Base-by-base conservation (phyloP, 1,284 basidiomycete genomes). In the Trichosporon asahii region DNA sequence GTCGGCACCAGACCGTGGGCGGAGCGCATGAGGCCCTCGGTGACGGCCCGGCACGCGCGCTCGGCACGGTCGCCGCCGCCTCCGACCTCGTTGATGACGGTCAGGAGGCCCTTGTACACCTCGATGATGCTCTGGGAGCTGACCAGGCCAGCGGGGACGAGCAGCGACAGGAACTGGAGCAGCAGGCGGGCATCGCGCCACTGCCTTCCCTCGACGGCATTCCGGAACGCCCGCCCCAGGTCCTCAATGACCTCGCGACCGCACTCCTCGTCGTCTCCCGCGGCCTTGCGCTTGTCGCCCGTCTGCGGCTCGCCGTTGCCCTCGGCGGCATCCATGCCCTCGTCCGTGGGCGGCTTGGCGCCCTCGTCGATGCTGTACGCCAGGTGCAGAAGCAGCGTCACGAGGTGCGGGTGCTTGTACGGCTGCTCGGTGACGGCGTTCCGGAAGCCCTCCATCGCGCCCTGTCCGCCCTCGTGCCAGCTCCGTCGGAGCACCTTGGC, bases 161-260 rank as follows among this genome's bases (percentile, higher is more conserved):
- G 84, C 77, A 94, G 91, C 0, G 94, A 91, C 77, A 97, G 95
- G 81, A 97, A 92, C 76, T 94, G 91, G 23, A 95, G 90, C 93
- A 90, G 91, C 76, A 94, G 86, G 68, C 94, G 87, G 46, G 91
- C 90, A 75, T 94, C 91, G 76, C 93, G 87, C 95, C 94, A 97
- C 70, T 91, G 89, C 25, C 94, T 85, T 74, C 91, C 91, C 83
- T 95, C 93, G 33, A 96, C 86, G 79, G 90, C 92, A 2, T 88
- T 86, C 76, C 94, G 91, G 81, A 96, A 95, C 1, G 90, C 90
- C 80, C 91, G 92, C 87, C 90, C 91, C 68, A 94, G 90, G 77
- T 97, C 93, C 75, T 94, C 91, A 27, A 95, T 83, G n/a, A 96
- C 86, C 66, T 90, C 87, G 70, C 88, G 87, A 0, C 92, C 92